Evolutionary conservation across 768 basidiomycete genomes (phyloP).

Genomic region (Auriscalpium orientale): DNA sequence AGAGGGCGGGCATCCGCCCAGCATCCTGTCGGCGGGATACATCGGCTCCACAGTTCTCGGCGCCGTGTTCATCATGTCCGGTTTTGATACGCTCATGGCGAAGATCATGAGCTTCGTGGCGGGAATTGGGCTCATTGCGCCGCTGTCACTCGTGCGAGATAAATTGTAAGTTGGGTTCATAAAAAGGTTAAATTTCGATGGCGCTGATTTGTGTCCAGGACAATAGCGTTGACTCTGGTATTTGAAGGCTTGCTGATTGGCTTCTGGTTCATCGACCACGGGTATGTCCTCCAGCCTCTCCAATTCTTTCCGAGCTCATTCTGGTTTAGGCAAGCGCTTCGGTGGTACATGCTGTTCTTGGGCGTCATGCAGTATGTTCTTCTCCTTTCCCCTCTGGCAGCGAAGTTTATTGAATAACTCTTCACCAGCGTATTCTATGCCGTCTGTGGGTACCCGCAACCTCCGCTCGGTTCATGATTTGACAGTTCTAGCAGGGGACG

Average conservation of each 20-base stretch:
- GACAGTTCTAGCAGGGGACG: constrained; percentile 57
- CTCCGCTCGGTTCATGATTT: neutral
- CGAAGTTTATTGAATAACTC: constrained; percentile 2
- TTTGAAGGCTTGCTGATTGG: constrained; percentile 86
- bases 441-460: constrained; percentile 50
- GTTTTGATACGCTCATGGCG: constrained; percentile 83
- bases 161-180: constrained; percentile 58
- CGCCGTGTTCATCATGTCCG: constrained; percentile 74
- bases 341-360: constrained; percentile 79
- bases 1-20: constrained; percentile 64
- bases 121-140: constrained; percentile 79
- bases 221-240: constrained; percentile 70
- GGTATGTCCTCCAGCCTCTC: constrained; percentile 37
- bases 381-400: constrained; percentile 4
- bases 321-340: constrained; percentile 55
- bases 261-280: constrained; percentile 95
- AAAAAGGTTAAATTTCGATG: neutral
- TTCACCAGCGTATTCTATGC: constrained; percentile 68
- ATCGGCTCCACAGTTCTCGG: constrained; percentile 77
- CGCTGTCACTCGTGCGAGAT: constrained; percentile 79
- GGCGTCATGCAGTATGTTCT: constrained; percentile 71
- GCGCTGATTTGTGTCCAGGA: constrained; percentile 39
- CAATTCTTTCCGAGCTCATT: constrained; percentile 1
- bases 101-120: constrained; percentile 91
- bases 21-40: constrained; percentile 75